These are phyloP conservation scores for Globisporangium middletonii DNA, from an alignment of 352 stramenopile genomes.

Conservation along the genomic window DNA sequence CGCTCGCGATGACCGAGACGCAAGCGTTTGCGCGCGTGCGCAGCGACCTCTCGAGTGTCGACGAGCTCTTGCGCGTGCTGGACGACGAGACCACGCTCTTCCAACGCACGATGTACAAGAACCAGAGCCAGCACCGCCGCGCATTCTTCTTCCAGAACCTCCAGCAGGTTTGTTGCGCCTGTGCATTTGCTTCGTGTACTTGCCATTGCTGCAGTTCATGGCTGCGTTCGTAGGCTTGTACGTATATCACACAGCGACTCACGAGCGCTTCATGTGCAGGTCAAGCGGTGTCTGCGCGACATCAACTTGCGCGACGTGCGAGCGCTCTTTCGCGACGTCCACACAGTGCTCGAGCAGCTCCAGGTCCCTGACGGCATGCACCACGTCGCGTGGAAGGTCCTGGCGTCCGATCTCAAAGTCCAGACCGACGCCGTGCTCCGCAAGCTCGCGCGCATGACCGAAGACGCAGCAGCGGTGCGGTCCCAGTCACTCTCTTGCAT, in stretches of 20 bases:
- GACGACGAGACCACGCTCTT: slow-evolving; percentile 59
- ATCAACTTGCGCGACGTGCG: slow-evolving; percentile 33
- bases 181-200: no score
- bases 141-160: slow-evolving; percentile 79
- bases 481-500: background rate
- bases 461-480: slow-evolving; percentile 23
- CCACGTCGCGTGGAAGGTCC: slow-evolving; percentile 72
- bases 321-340: slow-evolving; percentile 30
- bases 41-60: slow-evolving; percentile 28
- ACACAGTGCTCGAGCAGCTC: slow-evolving; percentile 38
- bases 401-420: slow-evolving; percentile 57
- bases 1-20: slow-evolving; percentile 10
- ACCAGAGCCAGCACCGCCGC: slow-evolving; percentile 82
- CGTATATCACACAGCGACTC: background rate
- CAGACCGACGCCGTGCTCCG: slow-evolving; percentile 42
- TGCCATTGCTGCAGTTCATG: background rate
- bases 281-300: slow-evolving; percentile 60
- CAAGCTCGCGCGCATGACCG: slow-evolving; percentile 28
- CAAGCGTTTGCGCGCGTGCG: slow-evolving; percentile 30
- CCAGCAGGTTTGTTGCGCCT: slow-evolving; percentile 30
- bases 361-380: slow-evolving; percentile 40
- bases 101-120: slow-evolving; percentile 84
- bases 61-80: slow-evolving; percentile 30
- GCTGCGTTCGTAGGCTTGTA: background rate
- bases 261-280: slow-evolving; percentile 14